These are phyloP conservation scores for Mycena galericulata DNA, from an alignment of 768 basidiomycete genomes.

Conservation along the genomic window DNA sequence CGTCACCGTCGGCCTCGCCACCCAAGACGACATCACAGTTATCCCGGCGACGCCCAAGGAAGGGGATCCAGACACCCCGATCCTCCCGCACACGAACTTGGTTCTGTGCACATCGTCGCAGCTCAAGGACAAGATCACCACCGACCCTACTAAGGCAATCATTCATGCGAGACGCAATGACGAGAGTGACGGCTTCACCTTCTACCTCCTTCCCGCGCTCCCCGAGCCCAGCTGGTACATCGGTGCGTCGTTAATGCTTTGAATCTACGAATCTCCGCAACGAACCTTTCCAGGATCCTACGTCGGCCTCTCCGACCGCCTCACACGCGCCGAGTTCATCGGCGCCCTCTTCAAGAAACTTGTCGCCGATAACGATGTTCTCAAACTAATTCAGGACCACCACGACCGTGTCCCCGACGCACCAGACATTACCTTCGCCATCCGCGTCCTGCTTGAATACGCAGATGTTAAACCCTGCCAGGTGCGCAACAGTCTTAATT, in stretches of 20 bases:
- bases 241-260: neutral
- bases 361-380: too few species aligned
- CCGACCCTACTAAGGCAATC: slow-evolving; percentile 10
- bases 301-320: slow-evolving; percentile 4
- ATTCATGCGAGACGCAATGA: slow-evolving; percentile 8
- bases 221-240: slow-evolving; percentile 5
- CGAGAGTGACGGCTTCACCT: neutral
- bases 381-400: too few species aligned
- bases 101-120: neutral
- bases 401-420: too few species aligned
- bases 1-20: neutral
- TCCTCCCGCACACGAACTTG: slow-evolving; percentile 1
- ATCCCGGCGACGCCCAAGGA: too few species aligned
- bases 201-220: slow-evolving; percentile 6
- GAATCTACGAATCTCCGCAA: neutral
- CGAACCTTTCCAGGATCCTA: neutral
- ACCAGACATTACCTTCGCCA: too few species aligned
- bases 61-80: too few species aligned
- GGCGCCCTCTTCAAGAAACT: too few species aligned
- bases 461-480: too few species aligned
- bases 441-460: too few species aligned
- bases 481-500: too few species aligned
- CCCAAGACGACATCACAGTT: neutral
- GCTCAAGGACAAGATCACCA: slow-evolving; percentile 1
- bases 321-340: too few species aligned